These are phyloP conservation scores for Collybia nuda DNA, from an alignment of 768 basidiomycete species.

Conservation along the genomic window DNA sequence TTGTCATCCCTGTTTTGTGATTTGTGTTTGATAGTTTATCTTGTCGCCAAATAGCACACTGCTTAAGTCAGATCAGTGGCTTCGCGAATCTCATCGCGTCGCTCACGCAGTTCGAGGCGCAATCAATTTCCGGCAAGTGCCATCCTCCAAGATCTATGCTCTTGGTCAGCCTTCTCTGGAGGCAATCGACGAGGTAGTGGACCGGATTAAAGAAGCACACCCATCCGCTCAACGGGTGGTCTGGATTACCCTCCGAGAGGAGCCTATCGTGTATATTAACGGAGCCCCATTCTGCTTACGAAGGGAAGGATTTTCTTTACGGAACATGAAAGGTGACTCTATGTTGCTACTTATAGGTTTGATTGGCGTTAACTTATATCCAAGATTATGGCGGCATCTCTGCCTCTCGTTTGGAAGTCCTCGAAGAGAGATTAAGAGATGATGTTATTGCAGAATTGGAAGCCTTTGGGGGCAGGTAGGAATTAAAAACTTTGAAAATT, in stretches of 20 bases:
- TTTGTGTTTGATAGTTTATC: neutral
- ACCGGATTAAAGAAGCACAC: constrained; percentile 57
- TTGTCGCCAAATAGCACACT: constrained; percentile 56
- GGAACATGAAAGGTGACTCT: constrained; percentile 86
- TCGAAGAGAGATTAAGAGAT: constrained; percentile 87
- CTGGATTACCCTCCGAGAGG: constrained; percentile 94
- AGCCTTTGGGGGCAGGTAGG: constrained; percentile 78
- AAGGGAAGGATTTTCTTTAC: constrained; percentile 78
- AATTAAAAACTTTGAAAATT: no score
- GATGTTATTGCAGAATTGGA: constrained; percentile 86
- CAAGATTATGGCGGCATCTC: constrained; percentile 96
- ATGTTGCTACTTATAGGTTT: neutral
- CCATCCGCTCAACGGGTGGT: constrained; percentile 63
- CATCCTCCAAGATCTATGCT: constrained; percentile 81
- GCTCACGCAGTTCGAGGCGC: constrained; percentile 82
- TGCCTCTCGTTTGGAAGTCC: constrained; percentile 78
- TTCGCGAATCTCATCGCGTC: constrained; percentile 66
- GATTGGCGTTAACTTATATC: neutral
- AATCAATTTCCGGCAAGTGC: constrained; percentile 89
- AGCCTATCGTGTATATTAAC: constrained; percentile 90
- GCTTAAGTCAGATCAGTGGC: constrained; percentile 93
- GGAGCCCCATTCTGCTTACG: constrained; percentile 90
- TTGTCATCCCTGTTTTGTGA: neutral
- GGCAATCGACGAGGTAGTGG: constrained; percentile 81
- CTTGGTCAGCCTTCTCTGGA: constrained; percentile 91